Conservation (phyloP, 345 rosid genomes). For the Kernera saxatilis region DNA sequence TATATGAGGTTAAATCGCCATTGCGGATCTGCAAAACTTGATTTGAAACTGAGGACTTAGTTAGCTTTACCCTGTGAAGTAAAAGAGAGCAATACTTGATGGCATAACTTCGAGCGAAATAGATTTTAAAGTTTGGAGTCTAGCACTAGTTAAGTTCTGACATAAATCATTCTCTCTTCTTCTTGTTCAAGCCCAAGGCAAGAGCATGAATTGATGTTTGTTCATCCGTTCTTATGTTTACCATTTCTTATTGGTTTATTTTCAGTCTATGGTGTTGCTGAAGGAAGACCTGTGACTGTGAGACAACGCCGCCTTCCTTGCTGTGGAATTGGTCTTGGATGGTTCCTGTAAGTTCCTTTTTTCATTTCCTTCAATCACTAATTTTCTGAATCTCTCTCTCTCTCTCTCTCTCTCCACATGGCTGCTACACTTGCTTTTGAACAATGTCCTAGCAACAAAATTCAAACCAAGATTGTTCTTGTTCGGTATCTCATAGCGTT, state of each 20-base stretch:
- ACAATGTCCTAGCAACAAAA: neutral
- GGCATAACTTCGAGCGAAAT: neutral
- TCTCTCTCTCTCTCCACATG: neutral
- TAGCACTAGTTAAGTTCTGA: neutral
- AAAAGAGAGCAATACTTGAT: neutral
- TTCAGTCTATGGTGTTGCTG: slow-evolving; percentile 76
- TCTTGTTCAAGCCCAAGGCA: neutral
- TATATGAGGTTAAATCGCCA: neutral
- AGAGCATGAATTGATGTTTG: neutral
- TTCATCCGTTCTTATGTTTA: neutral
- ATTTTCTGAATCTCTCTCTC: neutral
- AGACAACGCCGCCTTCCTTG: slow-evolving; percentile 75
- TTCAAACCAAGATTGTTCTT: neutral
- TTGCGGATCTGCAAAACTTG: neutral
- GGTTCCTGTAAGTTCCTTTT: slow-evolving; percentile 68
- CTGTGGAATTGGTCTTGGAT: slow-evolving; percentile 84
- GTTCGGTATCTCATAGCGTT: neutral
- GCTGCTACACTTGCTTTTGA: neutral
- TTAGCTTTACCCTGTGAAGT: neutral
- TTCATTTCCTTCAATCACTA: neutral
- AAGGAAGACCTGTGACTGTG: slow-evolving; percentile 75
- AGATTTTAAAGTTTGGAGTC: neutral
- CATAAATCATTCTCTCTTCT: neutral
- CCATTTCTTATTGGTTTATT: neutral
- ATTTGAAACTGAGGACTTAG: neutral